These are phyloP conservation scores for Alternaria sp. DNA, from an alignment of 2,329 filamentous ascomycete species.

Conservation along the genomic window DNA sequence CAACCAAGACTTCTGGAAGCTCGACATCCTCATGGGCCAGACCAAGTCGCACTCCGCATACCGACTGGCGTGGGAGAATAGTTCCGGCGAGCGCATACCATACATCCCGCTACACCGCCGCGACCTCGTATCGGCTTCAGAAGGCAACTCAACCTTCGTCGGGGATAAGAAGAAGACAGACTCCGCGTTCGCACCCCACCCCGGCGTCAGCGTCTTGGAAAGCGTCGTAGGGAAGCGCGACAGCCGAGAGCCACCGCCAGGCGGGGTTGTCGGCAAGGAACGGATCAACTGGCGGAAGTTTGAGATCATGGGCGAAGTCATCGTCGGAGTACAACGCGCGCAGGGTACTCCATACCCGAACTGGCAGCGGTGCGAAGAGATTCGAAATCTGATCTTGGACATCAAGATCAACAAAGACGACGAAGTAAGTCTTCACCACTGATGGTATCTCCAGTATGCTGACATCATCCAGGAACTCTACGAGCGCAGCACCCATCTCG, in stretches of 20 bases:
- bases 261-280: slow-evolving; percentile 54
- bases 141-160: slow-evolving; percentile 89
- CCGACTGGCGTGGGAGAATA: slow-evolving; percentile 97
- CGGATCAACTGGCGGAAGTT: slow-evolving; percentile 98
- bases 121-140: slow-evolving; percentile 89
- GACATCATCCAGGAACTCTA: slow-evolving; percentile 59
- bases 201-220: slow-evolving; percentile 44
- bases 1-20: slow-evolving; percentile 83
- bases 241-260: slow-evolving; percentile 51
- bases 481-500: slow-evolving; percentile 62
- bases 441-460: not conserved
- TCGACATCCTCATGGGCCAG: slow-evolving; percentile 91
- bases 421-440: slow-evolving; percentile 69
- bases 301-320: slow-evolving; percentile 90
- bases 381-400: slow-evolving; percentile 78
- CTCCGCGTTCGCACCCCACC: slow-evolving; percentile 40
- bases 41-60: slow-evolving; percentile 94
- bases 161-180: slow-evolving; percentile 54
- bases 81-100: slow-evolving; percentile 85
- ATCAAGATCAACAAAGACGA: slow-evolving; percentile 83
- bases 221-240: slow-evolving; percentile 35
- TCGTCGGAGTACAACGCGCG: slow-evolving; percentile 89
- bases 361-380: slow-evolving; percentile 70
- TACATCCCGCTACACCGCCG: slow-evolving; percentile 89
- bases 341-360: slow-evolving; percentile 83